phyloP scores from a whole-genome alignment of 2,329 filamentous ascomycete species.

The Microcyclospora pomicola region DNA sequence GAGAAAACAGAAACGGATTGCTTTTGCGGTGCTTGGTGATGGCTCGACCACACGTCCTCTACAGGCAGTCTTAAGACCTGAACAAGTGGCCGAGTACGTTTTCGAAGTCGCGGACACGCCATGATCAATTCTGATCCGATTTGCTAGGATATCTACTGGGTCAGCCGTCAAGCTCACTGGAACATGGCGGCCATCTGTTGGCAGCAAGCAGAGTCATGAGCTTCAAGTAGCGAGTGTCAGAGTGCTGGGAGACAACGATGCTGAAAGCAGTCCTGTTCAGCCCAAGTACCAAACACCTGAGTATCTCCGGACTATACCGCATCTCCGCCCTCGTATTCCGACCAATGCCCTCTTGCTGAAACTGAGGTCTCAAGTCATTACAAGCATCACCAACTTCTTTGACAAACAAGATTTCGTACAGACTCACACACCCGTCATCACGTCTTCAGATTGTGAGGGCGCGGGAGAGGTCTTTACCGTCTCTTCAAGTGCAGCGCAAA shows the following conservation, averaged over 20 bases:
- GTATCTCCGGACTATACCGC: constrained; percentile 75
- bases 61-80: constrained; percentile 65
- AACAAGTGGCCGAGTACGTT: constrained; percentile 58
- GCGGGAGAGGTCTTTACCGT: constrained; percentile 87
- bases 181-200: constrained; percentile 56
- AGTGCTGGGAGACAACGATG: constrained; percentile 63
- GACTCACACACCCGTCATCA: constrained; percentile 85
- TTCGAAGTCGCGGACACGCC: background rate
- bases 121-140: constrained; percentile 2
- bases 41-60: constrained; percentile 67
- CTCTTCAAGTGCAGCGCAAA: constrained; percentile 14
- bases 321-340: constrained; percentile 70
- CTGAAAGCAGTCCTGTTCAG: constrained; percentile 84
- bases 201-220: constrained; percentile 61
- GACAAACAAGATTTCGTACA: constrained; percentile 57
- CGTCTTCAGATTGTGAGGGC: constrained; percentile 93
- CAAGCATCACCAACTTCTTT: constrained; percentile 64
- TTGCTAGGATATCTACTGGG: constrained; percentile 60
- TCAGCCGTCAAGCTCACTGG: constrained; percentile 66
- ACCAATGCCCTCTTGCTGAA: constrained; percentile 69
- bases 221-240: constrained; percentile 58
- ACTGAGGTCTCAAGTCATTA: constrained; percentile 67
- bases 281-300: constrained; percentile 91
- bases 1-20: constrained; percentile 68
- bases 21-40: constrained; percentile 77